These are phyloP conservation scores for Pythium aristosporum DNA, from an alignment of 352 stramenopile species.

Conservation along the genomic window DNA sequence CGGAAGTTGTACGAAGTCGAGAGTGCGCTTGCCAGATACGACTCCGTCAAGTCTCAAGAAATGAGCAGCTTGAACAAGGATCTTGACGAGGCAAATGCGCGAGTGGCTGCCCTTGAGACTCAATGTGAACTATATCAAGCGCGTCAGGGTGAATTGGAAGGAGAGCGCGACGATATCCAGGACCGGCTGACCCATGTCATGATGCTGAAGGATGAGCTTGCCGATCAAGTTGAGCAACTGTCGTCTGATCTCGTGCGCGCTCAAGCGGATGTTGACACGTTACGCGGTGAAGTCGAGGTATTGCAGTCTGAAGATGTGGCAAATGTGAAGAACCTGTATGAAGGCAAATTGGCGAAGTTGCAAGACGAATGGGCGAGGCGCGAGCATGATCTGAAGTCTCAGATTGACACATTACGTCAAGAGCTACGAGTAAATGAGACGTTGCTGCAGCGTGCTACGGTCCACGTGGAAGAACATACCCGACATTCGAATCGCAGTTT, in stretches of 20 bases:
- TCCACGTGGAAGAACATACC: not conserved
- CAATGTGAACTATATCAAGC: constrained; percentile 38
- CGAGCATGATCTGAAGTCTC: constrained; percentile 42
- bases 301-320: constrained; percentile 65
- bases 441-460: constrained; percentile 20
- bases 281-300: constrained; percentile 62
- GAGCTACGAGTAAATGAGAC: constrained; percentile 41
- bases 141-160: constrained; percentile 30
- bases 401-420: constrained; percentile 54
- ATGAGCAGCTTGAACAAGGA: constrained; percentile 35
- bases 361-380: constrained; percentile 44
- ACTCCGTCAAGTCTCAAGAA: constrained; percentile 47
- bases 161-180: constrained; percentile 37
- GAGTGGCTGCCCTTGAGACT: constrained; percentile 35
- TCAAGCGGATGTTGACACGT: constrained; percentile 50
- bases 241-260: constrained; percentile 25
- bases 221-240: constrained; percentile 46
- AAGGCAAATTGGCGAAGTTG: constrained; percentile 44
- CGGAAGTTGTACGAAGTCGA: constrained; percentile 78
- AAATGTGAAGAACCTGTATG: constrained; percentile 44
- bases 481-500: not conserved
- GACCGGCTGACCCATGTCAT: constrained; percentile 37
- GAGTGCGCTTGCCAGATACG: constrained; percentile 47
- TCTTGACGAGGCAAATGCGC: constrained; percentile 29
- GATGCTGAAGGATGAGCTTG: constrained; percentile 53